phyloP scores from a whole-genome alignment of 768 basidiomycete species.

The Chalciporus chontae region DNA sequence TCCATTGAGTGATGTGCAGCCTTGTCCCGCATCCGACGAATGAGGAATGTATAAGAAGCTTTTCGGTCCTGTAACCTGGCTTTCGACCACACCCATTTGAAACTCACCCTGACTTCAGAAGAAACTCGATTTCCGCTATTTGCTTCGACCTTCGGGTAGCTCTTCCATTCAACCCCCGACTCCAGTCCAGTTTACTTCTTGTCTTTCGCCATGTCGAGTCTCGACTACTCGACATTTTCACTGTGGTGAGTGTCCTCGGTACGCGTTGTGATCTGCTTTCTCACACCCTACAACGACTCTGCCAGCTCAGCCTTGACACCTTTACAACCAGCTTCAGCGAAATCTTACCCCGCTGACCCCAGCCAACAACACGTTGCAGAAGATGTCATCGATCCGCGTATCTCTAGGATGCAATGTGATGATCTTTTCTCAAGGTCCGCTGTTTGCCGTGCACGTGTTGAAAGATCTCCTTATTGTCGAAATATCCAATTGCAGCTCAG shows the following conservation, averaged over 20 bases:
- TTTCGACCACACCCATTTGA: conserved; percentile 24
- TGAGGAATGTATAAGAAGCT: conserved; percentile 26
- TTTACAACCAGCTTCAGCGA: conserved; percentile 18
- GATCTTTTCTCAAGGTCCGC: conserved; percentile 34
- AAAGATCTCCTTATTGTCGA: conserved; percentile 9
- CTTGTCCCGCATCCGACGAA: conserved; percentile 24
- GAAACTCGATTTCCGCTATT: conserved; percentile 17
- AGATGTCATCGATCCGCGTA: conserved; percentile 29
- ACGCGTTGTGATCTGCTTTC: not conserved
- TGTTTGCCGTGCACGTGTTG: conserved; percentile 25
- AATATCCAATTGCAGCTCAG: conserved; percentile 19
- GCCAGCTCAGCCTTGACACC: conserved; percentile 26
- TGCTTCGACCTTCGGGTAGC: conserved; percentile 3
- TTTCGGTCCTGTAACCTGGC: conserved; percentile 21
- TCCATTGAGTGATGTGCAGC: conserved; percentile 16
- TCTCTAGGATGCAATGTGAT: conserved; percentile 27
- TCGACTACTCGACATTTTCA: conserved; percentile 29
- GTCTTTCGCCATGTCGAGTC: conserved; percentile 16
- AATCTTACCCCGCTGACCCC: conserved; percentile 29
- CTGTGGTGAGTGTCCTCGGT: conserved; percentile 14
- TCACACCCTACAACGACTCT: conserved; percentile 4
- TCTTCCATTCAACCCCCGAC: conserved; percentile 8
- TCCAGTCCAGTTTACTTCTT: not conserved
- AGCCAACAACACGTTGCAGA: conserved; percentile 25
- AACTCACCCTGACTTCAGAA: conserved; percentile 20